Evolutionary conservation across 2,329 filamentous ascomycete species (phyloP), one percentile per base, ranked within the genome.

Genomic region (Cladosporium sp.): DNA sequence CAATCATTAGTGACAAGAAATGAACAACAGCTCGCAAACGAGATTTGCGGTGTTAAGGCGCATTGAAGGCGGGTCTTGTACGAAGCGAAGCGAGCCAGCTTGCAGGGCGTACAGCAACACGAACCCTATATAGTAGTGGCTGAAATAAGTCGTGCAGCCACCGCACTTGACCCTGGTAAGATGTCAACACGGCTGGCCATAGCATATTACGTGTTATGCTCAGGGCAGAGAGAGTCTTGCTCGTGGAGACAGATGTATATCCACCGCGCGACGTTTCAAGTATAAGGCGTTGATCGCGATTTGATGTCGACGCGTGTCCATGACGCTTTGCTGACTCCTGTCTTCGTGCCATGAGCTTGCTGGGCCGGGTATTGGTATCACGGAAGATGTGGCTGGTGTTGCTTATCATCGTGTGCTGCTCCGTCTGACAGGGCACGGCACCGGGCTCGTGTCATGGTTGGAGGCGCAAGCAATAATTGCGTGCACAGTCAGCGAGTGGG

Each of bases 131-230:
- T 21, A 21, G 29, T 23, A 8, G 52, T 55, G 52, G 52, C 52
- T 55, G 52, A 55, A 55, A 29, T 55, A 55, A 55, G 52, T 55
- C 28, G 52, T 55, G 28, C 52, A 33, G 52, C 52, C 52, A 21
- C 52, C 18, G 28, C 26, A n/a, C 28, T 16, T 23, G n/a, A 23
- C 40, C 28, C 28, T 21, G 8, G 29, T 29, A 53, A n/a, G 28
- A 29, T 28, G 3, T 53, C 50, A 53, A 31, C 28, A n/a, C 11
- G 21, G 52, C 28, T 33, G 52, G 21, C 6, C 52, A 55, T 21
- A 31, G 14, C 31, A 29, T 10, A 33, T n/a, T n/a, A 55, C 52
- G 52, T 31, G 52, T 55, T 33, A 23, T 55, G 40, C n/a, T 55
- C 52, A 33, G 52, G 52, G 31, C 28, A 55, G 28, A 29, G 52